Base-by-base conservation (phyloP, 2,329 filamentous ascomycete genomes). In the Trichoderma sp. region DNA sequence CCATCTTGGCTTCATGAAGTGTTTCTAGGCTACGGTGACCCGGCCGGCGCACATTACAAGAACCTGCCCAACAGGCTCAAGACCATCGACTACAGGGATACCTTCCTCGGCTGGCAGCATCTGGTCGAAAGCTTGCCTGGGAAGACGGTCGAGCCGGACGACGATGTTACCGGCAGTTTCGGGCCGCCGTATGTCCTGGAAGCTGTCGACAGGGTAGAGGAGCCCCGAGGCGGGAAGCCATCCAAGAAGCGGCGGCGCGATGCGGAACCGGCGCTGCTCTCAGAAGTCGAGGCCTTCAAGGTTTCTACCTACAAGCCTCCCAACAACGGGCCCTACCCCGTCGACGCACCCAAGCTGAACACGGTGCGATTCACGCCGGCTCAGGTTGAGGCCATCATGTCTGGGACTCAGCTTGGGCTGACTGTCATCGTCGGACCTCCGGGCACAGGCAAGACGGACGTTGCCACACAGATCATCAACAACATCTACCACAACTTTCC, bases 401-500 rank as follows among this genome's bases (percentile, higher is more conserved):
- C 94, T 47, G 95, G 95, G 21, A 93, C 92, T 7, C 96, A 99
- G 72, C 94, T 95, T 43, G 95, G 96, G 21, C 83, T 99, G 59
- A 97, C 94, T 1, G 86, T 99, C 55, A 90, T 99, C 70, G 92
- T 99, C 68, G 95, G 95, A 1, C 95, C 95, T 62, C 95, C 95
- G 7, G 95, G 95, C 63, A 99, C 95, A 7, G 95, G 96, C 68
- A 99, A 99, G 81, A 99, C 95, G n/a, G 95, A 99, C 77, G 95
- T 99, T 61, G 93, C 93, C 55, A 97, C 94, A 5, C 95, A 99
- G 77, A 96, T 98, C 75, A 99, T 99, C 79, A 97, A 92, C 80
- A 97, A 98, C 76, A 90, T 99, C 71, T 99, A 99, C 74, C 94
- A 98, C 81, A 97, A 98, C 78, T 99, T 97, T 75, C 93, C 95